Conservation (phyloP, 139 green algal genomes). For the Limnomonas spitsbergensis region DNA sequence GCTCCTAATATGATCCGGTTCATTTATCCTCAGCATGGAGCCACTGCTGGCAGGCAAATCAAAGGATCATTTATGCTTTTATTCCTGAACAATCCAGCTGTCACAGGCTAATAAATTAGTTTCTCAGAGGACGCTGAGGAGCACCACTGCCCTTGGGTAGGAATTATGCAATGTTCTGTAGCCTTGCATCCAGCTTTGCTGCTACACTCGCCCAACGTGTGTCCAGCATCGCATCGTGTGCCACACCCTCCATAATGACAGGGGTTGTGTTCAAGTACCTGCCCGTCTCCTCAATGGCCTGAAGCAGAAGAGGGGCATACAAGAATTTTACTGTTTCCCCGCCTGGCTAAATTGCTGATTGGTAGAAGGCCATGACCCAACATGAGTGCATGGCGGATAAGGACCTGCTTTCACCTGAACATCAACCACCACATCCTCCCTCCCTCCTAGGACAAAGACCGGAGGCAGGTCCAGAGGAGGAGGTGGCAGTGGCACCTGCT, state of each 20-base stretch:
- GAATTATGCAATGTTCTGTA: slow-evolving; percentile 14
- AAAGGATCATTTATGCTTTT: no score
- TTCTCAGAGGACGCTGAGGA: no score
- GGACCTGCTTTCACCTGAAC: neutral
- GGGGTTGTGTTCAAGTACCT: slow-evolving; percentile 45
- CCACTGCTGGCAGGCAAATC: neutral
- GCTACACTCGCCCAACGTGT: slow-evolving; percentile 60
- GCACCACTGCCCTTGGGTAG: no score
- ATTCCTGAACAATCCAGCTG: no score
- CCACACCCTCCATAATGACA: slow-evolving; percentile 52
- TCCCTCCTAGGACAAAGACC: slow-evolving; percentile 64
- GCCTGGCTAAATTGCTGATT: neutral
- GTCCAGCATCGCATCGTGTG: slow-evolving; percentile 90
- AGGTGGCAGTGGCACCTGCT: slow-evolving; percentile 40
- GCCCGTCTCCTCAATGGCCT: slow-evolving; percentile 46
- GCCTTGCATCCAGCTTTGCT: slow-evolving; percentile 45
- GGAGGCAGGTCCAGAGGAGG: slow-evolving; percentile 27
- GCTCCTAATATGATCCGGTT: no score
- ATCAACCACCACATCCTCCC: slow-evolving; percentile 39
- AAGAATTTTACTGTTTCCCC: neutral
- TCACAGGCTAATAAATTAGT: no score
- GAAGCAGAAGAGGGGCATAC: neutral
- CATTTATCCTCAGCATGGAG: neutral
- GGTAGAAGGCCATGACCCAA: no score
- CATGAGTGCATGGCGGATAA: no score